These are phyloP conservation scores for Torulaspora microellipsoides DNA, from an alignment of 805 yeast genomes.

Conservation along the genomic window DNA sequence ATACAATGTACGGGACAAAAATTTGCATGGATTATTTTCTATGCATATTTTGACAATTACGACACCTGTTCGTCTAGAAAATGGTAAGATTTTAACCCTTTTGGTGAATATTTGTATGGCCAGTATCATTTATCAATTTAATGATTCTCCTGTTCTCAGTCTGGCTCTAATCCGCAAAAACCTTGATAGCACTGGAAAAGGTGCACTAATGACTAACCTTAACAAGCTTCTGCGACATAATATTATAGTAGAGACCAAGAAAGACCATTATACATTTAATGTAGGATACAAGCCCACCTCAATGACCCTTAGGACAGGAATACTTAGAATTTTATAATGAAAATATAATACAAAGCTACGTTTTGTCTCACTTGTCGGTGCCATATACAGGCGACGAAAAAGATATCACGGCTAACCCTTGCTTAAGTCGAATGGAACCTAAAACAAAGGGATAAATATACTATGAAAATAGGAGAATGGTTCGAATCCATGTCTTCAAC, in stretches of 20 bases:
- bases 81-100: slow-evolving; percentile 5
- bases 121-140: slow-evolving; percentile 16
- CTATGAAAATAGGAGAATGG: no score
- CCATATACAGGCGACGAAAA: no score
- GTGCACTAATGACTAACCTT: not conserved
- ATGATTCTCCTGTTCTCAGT: slow-evolving; percentile 10
- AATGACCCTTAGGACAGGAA: not conserved
- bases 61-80: slow-evolving; percentile 11
- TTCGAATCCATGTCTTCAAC: not conserved
- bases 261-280: not conserved
- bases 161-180: slow-evolving; percentile 2
- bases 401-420: no score
- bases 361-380: no score
- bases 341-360: not conserved
- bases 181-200: slow-evolving; percentile 7
- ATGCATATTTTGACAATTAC: slow-evolving; percentile 14
- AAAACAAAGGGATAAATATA: no score
- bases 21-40: slow-evolving; percentile 9
- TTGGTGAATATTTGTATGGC: slow-evolving; percentile 13
- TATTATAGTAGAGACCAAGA: not conserved
- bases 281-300: not conserved
- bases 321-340: not conserved
- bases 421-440: no score
- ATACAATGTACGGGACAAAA: slow-evolving; percentile 1
- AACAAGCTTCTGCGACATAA: not conserved